phyloP scores from a whole-genome alignment of 805 yeast genomes.

The Metschnikowia picachoensis region DNA sequence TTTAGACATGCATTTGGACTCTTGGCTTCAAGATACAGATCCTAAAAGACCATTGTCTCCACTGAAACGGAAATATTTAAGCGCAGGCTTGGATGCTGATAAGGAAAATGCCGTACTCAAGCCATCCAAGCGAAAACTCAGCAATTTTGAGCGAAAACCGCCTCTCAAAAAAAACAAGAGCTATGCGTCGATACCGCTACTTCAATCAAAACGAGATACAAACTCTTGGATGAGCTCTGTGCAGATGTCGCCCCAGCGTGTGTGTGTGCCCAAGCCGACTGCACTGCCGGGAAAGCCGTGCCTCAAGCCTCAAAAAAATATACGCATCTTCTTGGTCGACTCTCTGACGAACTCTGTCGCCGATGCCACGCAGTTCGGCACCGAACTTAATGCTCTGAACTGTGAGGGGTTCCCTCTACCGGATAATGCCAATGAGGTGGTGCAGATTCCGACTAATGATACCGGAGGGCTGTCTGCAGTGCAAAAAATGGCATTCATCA shows the following conservation, averaged over 20 bases:
- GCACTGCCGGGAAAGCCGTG: constrained; percentile 31
- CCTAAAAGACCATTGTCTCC: not conserved
- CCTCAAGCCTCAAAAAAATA: constrained; percentile 20
- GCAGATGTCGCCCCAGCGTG: constrained; percentile 34
- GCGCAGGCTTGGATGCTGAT: constrained; percentile 12
- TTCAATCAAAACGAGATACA: constrained; percentile 15
- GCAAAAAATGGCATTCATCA: constrained; percentile 41
- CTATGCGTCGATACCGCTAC: constrained; percentile 23
- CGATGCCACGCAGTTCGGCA: constrained; percentile 68
- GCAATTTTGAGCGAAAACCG: constrained; percentile 6
- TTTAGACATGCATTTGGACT: constrained; percentile 18
- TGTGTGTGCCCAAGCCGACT: constrained; percentile 39
- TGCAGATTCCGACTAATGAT: constrained; percentile 52
- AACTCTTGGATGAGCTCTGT: not conserved
- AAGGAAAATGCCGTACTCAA: constrained; percentile 34
- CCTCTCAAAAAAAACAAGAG: constrained; percentile 11
- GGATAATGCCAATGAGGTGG: constrained; percentile 51
- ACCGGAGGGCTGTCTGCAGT: constrained; percentile 6
- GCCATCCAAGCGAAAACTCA: constrained; percentile 25
- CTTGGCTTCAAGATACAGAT: constrained; percentile 13
- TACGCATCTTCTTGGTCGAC: constrained; percentile 50
- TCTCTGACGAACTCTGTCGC: constrained; percentile 55
- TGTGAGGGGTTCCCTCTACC: constrained; percentile 63
- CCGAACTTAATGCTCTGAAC: constrained; percentile 61
- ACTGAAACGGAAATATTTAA: constrained; percentile 6